Base-by-base conservation (phyloP, 2,329 filamentous ascomycete species). In the Hypomyces rosellus region DNA sequence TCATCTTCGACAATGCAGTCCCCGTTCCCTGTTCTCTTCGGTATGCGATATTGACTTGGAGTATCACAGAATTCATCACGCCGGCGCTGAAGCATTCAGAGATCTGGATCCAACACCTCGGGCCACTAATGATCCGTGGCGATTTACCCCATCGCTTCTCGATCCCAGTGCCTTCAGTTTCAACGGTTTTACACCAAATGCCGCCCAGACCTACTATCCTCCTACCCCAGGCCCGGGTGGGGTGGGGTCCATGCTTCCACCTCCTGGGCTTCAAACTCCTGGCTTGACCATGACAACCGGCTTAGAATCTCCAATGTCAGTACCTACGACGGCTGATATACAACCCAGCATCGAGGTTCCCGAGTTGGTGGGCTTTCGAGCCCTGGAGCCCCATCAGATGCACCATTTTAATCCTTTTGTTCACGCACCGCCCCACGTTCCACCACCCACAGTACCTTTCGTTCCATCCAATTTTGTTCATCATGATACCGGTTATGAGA, bases 91-190 rank as follows among this genome's bases (percentile, higher is more conserved):
- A 52, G 57, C 57, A 36, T 82, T 80, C 60, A 70, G 73, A 65
- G 87, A 93, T 68, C 81, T 87, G 62, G 89, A 96, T 63, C 86
- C 88, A 16, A 95, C 89, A 3, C 89, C 89, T 5, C 82, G 87
- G 65, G 86, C 84, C 15, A 80, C 86, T 39, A 84, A 86, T 61
- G 90, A 96, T 59, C 83, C 80, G 59, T 93, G 91, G 84, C 81
- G 87, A 57, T 90, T 96, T 63, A 95, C 91, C 2, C 89, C 91
- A 4, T 93, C 90, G 18, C 75, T 95, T 51, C 79, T 97, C 64
- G 92, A 97, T 64, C 84, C 89, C 15, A 89, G 86, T 66, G 87
- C 88, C 30, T 89, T 89, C 65, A 81, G 83, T 20, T 96, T 96
- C 69, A 78, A 82, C 53, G 77, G 78, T 50, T 92, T 95, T 63